These are phyloP conservation scores for Cylindrodendrum hubeiense DNA, from an alignment of 2,329 filamentous ascomycete genomes.

Conservation along the genomic window DNA sequence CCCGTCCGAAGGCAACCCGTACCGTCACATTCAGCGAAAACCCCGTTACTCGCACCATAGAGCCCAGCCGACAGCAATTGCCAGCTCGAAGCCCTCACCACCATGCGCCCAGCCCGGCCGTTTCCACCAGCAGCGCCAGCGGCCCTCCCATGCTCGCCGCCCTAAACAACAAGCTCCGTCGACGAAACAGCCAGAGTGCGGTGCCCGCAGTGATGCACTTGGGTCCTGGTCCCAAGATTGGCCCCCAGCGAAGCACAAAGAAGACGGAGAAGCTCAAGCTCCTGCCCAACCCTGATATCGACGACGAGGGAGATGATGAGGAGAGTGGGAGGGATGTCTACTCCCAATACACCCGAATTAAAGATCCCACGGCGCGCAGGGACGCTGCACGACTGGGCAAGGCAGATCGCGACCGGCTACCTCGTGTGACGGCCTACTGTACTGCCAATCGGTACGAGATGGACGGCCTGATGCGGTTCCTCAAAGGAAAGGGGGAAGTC, in stretches of 20 bases:
- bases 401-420: slow-evolving; percentile 87
- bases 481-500: slow-evolving; percentile 85
- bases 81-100: slow-evolving; percentile 47
- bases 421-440: slow-evolving; percentile 95
- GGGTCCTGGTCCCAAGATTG: slow-evolving; percentile 75
- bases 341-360: slow-evolving; percentile 97
- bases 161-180: slow-evolving; percentile 87
- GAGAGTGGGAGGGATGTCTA: slow-evolving; percentile 97
- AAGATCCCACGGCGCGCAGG: slow-evolving; percentile 91
- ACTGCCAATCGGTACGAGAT: slow-evolving; percentile 93
- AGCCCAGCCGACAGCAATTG: slow-evolving; percentile 55
- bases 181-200: slow-evolving; percentile 84
- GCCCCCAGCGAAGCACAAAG: slow-evolving; percentile 94
- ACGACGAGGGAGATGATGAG: slow-evolving; percentile 82
- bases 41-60: slow-evolving; percentile 72
- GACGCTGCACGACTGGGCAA: slow-evolving; percentile 95
- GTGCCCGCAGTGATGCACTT: slow-evolving; percentile 52
- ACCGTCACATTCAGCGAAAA: slow-evolving; percentile 85
- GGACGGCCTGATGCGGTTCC: slow-evolving; percentile 88
- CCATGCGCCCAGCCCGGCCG: slow-evolving; percentile 30
- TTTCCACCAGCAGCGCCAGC: slow-evolving; percentile 48
- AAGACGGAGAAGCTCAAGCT: slow-evolving; percentile 97
- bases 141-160: slow-evolving; percentile 76
- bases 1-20: slow-evolving; percentile 63
- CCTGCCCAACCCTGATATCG: slow-evolving; percentile 89